Evolutionary conservation across 2,329 filamentous ascomycete species (phyloP), one percentile per base, ranked within the genome.

Genomic region (Lachnellula occidentalis): DNA sequence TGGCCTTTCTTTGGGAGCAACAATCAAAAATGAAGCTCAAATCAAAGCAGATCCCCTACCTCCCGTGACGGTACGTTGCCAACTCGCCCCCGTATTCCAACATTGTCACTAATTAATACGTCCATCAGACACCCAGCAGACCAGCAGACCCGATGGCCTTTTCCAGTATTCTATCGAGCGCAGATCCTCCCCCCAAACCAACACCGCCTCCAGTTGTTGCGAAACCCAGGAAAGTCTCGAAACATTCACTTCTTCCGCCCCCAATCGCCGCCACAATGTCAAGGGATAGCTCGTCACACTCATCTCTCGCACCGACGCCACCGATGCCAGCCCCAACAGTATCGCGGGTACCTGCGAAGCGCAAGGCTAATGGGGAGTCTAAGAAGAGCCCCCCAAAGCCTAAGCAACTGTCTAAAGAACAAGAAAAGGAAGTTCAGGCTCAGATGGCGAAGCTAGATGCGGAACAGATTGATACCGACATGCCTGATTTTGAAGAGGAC

Each of bases 91-190:
- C 34, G 50, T 39, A 34, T 15, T 24, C 48, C 14, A 37, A 19
- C 34, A 55, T 41, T 48, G 24, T 50, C 36, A 49, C 54, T 64
- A 41, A 61, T 55, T 50, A 41, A 46, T 27, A 31, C n/a, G 17
- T 36, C 22, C 48, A 61, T 36, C 70, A 91, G 81, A 87, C 87
- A 48, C 82, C 87, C 1, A 84, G 82, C 62, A 85, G 91, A 69
- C 79, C 86, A 41, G 86, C 87, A 55, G 88, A 95, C 69, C 88
- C 92, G 51, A 96, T 96, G 92, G 94, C 92, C 5, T 94, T 97
- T 67, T 94, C 90, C 61, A 96, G 92, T 69, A 95, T 97, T 56
- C 85, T 97, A 43, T 92, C 90, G 4, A 91, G 83, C 62, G 80
- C 88, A 53, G 86, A 90, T 53, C 84, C 87, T 82, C 39, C 75